Conservation (phyloP, 257 asterid genomes). For the Ballota nigra region DNA sequence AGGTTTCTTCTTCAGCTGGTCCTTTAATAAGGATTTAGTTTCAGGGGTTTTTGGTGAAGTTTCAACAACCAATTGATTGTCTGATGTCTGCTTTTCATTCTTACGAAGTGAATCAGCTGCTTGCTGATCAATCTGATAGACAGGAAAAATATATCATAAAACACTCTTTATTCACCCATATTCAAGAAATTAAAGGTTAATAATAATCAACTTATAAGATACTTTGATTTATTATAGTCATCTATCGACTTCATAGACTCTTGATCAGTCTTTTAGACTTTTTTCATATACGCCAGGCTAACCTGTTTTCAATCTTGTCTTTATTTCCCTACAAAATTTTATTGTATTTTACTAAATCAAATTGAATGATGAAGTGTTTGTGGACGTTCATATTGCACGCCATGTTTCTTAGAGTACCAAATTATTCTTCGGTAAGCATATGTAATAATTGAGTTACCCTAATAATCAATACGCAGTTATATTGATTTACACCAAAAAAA, state of each 20-base stretch:
- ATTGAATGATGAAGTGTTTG: not conserved
- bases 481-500: not conserved
- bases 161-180: constrained; percentile 6
- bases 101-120: constrained; percentile 92
- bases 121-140: constrained; percentile 86
- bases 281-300: not conserved
- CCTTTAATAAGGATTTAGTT: constrained; percentile 61
- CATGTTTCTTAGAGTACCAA: not conserved
- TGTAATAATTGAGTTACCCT: not conserved
- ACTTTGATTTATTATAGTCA: not conserved
- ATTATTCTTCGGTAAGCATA: not conserved
- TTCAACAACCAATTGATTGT: constrained; percentile 43
- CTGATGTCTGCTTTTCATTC: constrained; percentile 57
- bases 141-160: not conserved
- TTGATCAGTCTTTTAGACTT: not conserved
- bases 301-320: not conserved
- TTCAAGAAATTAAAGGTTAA: not conserved
- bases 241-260: not conserved
- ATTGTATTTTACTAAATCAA: not conserved
- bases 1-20: constrained; percentile 77
- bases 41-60: constrained; percentile 40
- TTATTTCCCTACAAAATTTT: not conserved
- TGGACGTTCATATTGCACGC: not conserved
- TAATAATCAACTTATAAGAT: not conserved
- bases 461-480: not conserved